Percentiles rank a stretch among this genome's conserved stretches.
Evolutionary conservation across 768 basidiomycete species (phyloP).

Genomic region (Serendipita indica): DNA sequence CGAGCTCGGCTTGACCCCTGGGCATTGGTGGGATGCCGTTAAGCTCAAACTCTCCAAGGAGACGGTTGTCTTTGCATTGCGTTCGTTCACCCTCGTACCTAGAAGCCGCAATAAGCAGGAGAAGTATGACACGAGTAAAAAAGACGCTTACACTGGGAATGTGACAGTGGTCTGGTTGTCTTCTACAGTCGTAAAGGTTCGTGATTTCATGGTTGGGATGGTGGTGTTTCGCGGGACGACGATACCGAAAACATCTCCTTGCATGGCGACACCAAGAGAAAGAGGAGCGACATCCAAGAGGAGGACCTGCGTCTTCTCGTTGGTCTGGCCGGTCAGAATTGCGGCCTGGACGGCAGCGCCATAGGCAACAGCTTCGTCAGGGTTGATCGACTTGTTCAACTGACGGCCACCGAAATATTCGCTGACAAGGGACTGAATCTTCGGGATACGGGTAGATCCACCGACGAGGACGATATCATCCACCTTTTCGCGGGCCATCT

Average conservation of each 20-base stretch:
- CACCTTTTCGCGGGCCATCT: conserved; percentile 88
- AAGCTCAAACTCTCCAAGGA: conserved; percentile 99
- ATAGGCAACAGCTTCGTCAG: conserved; percentile 98
- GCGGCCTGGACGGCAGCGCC: conserved; percentile 99
- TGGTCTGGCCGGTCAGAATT: conserved; percentile 95
- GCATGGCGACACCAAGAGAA: conserved; percentile 99
- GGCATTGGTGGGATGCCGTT: conserved; percentile 98
- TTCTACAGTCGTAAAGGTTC: conserved; percentile 99
- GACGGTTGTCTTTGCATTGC: conserved; percentile 97
- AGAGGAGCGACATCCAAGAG: conserved; percentile 97
- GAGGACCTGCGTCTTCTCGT: conserved; percentile 96
- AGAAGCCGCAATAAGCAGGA: conserved; percentile 13
- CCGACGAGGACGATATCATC: conserved; percentile 99
- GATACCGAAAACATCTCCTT: conserved; percentile 98
- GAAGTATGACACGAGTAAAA: conserved; percentile 5
- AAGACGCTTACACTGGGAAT: conserved; percentile 81
- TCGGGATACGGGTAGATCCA: conserved; percentile 99
- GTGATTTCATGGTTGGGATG: conserved; percentile 98
- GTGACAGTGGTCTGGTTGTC: conserved; percentile 99
- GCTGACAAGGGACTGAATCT: conserved; percentile 94
- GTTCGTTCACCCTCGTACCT: conserved; percentile 99
- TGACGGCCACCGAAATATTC: conserved; percentile 97
- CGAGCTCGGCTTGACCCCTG: conserved; percentile 96
- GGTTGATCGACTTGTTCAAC: conserved; percentile 99
- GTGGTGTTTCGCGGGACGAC: conserved; percentile 99